Percentiles rank a stretch among this genome's conserved stretches.
phyloP scores from a whole-genome alignment of 805 yeast genomes.

The Candida morakotiae region DNA sequence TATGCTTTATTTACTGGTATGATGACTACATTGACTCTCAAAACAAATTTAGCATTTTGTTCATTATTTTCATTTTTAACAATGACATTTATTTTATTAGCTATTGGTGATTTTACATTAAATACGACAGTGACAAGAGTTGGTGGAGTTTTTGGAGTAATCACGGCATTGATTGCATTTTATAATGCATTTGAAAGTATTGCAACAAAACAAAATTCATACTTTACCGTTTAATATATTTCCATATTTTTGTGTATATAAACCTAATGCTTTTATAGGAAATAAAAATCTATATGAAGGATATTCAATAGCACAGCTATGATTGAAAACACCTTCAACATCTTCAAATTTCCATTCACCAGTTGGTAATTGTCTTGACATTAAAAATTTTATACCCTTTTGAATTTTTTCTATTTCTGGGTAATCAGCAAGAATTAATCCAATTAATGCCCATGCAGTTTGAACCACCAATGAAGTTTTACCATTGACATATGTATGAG shows the following conservation, averaged over 20 bases:
- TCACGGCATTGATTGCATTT: conserved; percentile 35
- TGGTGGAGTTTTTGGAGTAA: conserved; percentile 41
- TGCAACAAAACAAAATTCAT: conserved; percentile 32
- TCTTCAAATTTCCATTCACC: conserved; percentile 88
- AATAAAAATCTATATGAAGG: conserved; percentile 89
- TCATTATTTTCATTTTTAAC: conserved; percentile 27
- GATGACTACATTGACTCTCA: conserved; percentile 31
- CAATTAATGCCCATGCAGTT: conserved; percentile 90
- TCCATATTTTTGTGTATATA: conserved; percentile 42
- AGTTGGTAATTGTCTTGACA: conserved; percentile 59
- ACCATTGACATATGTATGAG: conserved; percentile 68
- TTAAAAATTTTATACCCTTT: conserved; percentile 58
- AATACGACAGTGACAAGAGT: conserved; percentile 26
- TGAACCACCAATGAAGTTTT: conserved; percentile 72
- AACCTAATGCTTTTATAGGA: conserved; percentile 89
- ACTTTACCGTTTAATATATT: conserved; percentile 15
- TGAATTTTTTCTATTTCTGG: conserved; percentile 64
- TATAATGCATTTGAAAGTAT: conserved; percentile 40
- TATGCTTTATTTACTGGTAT: conserved; percentile 41
- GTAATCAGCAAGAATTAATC: conserved; percentile 72
- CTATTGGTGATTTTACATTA: conserved; percentile 30
- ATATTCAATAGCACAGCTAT: conserved; percentile 85
- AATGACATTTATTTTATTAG: conserved; percentile 32
- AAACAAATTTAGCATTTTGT: conserved; percentile 35
- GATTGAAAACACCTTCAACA: conserved; percentile 95